Evolutionary conservation across 1,284 basidiomycete species (phyloP).

Genomic region (Malassezia nana): DNA sequence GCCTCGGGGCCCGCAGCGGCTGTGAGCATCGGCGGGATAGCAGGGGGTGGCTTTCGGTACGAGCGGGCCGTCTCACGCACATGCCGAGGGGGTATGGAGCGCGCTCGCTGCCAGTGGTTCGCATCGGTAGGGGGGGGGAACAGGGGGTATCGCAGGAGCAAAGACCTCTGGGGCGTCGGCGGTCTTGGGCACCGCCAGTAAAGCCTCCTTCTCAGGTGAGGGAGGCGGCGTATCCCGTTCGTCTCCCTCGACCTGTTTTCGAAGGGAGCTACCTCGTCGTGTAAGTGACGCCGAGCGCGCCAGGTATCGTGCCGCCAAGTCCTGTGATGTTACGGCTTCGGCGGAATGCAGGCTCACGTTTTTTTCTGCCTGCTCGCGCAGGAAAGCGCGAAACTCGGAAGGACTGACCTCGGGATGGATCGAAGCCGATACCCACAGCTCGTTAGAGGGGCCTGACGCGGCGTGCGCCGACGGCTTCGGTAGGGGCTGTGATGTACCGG

Average conservation of each 20-base stretch:
- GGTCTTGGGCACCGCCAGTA: neutral
- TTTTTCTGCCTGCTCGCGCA: slow-evolving; percentile 72
- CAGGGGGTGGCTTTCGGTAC: slow-evolving; percentile 4
- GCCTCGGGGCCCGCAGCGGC: neutral
- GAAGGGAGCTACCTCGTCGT: slow-evolving; percentile 38
- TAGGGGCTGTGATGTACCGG: neutral
- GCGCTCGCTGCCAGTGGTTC: neutral
- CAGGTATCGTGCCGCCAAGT: neutral
- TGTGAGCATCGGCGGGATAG: neutral
- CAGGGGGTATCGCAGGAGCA: neutral
- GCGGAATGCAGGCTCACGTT: slow-evolving; percentile 35
- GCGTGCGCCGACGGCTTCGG: neutral
- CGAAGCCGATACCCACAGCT: slow-evolving; percentile 91
- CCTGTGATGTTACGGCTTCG: neutral
- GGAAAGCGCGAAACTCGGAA: slow-evolving; percentile 82
- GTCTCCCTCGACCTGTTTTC: slow-evolving; percentile 58
- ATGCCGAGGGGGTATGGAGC: neutral
- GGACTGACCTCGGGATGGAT: slow-evolving; percentile 96
- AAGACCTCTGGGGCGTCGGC: neutral
- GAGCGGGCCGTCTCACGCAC: neutral
- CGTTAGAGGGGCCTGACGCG: neutral
- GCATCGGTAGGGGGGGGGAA: neutral
- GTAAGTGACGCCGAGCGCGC: slow-evolving; percentile 29
- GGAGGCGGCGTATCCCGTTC: slow-evolving; percentile 51
- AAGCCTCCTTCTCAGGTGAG: neutral